These are phyloP conservation scores for Fonsecaea pugnacius DNA, from an alignment of 2,329 filamentous ascomycete species.

Conservation along the genomic window DNA sequence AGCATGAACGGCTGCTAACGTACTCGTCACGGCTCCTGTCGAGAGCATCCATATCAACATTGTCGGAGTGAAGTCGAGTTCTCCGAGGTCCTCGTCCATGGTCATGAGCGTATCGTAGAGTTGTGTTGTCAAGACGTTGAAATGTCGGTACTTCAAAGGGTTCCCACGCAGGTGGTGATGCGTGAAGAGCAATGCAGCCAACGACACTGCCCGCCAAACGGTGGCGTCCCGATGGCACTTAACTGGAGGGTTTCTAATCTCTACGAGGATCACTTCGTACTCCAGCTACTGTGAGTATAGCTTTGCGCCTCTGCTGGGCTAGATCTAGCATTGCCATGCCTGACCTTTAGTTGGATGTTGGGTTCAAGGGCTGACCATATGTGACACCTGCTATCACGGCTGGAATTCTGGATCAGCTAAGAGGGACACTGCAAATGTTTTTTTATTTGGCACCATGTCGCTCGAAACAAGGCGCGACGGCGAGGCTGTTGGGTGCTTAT, in stretches of 20 bases:
- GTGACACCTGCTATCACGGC: not conserved
- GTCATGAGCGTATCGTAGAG: conserved; percentile 21
- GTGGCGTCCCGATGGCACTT: not conserved
- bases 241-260: not conserved
- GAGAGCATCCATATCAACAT: conserved; percentile 26
- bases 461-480: not conserved
- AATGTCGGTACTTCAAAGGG: conserved; percentile 27
- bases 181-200: conserved; percentile 24
- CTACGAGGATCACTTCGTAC: not conserved
- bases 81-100: conserved; percentile 23
- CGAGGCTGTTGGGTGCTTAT: not conserved
- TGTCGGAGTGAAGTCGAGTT: conserved; percentile 26
- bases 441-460: not conserved
- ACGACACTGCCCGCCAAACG: conserved; percentile 22
- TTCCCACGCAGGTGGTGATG: conserved; percentile 28
- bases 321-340: not conserved
- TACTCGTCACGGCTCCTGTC: conserved; percentile 16
- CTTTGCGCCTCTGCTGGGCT: not conserved
- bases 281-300: not conserved
- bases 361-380: too few relatives aligned
- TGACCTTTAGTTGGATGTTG: not conserved
- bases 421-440: not conserved
- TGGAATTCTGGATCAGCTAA: not conserved
- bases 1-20: not conserved
- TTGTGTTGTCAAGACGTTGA: conserved; percentile 22